Evolutionary conservation across 345 rosid species (phyloP).

Genomic region (Eucalyptus paniculata): DNA sequence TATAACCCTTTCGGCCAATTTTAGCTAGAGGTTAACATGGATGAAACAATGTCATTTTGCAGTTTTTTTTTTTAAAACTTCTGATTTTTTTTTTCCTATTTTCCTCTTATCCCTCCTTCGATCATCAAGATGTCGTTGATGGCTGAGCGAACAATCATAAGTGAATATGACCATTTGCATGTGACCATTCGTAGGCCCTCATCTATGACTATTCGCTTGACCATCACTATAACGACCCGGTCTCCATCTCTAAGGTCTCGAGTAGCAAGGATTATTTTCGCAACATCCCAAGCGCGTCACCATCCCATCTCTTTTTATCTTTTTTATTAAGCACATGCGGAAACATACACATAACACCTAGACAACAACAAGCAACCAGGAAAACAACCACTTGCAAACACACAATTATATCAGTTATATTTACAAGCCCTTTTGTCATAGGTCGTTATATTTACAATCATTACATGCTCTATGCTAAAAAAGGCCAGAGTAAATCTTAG

Average conservation of each 20-base stretch:
- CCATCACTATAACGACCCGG: fast-evolving
- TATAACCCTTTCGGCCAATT: background rate
- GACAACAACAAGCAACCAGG: too few relatives aligned
- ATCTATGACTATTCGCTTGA: background rate
- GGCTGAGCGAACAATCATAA: background rate
- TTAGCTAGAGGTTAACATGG: background rate
- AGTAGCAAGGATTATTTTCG: fast-evolving
- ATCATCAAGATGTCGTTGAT: background rate
- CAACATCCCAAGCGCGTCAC: fast-evolving
- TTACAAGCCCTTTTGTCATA: too few relatives aligned
- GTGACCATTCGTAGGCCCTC: fast-evolving
- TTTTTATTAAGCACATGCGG: too few relatives aligned
- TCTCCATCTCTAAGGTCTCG: too few relatives aligned
- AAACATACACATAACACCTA: too few relatives aligned
- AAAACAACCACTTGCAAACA: too few relatives aligned
- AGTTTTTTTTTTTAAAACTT: too few relatives aligned
- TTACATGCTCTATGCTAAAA: too few relatives aligned
- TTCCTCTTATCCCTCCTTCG: background rate
- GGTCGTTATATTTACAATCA: too few relatives aligned
- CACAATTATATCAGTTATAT: too few relatives aligned
- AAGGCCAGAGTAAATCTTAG: fast-evolving
- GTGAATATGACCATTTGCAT: background rate
- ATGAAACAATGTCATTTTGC: background rate
- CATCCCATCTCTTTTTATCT: too few relatives aligned
- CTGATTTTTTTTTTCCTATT: too few relatives aligned